Percentiles rank a stretch among this genome's conserved stretches.
Evolutionary conservation across 345 rosid genomes (phyloP).

Genomic region (Eucalyptus victrix): DNA sequence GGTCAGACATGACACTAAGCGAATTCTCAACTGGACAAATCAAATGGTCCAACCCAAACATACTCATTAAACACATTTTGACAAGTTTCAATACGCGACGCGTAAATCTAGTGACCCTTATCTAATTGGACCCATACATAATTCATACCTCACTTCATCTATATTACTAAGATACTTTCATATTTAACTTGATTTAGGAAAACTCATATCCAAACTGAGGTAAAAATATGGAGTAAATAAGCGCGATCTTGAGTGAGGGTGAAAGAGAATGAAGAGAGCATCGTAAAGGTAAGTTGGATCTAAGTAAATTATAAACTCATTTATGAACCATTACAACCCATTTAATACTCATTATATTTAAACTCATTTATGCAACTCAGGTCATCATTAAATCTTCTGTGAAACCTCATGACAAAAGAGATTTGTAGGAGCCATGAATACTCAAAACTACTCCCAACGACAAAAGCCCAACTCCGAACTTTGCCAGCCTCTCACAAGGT

Average conservation of each 20-base stretch:
- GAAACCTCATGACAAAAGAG: not conserved
- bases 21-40: not conserved
- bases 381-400: not conserved
- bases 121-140: fast-evolving
- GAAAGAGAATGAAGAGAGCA: not conserved
- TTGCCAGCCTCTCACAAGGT: not conserved
- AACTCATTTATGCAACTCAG: not conserved
- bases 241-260: not conserved
- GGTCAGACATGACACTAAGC: not conserved
- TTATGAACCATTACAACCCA: not conserved
- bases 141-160: no score
- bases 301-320: no score
- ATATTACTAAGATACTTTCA: no score
- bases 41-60: not conserved
- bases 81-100: not conserved
- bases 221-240: not conserved
- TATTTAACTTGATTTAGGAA: not conserved
- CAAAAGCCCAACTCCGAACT: not conserved
- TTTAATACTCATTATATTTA: not conserved
- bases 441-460: not conserved
- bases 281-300: no score
- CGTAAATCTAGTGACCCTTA: not conserved
- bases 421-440: not conserved
- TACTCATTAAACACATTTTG: not conserved
- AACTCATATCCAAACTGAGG: no score